These are phyloP conservation scores for Filosporella fistucella DNA, from an alignment of 495 filamentous ascomycete genomes.

Conservation along the genomic window DNA sequence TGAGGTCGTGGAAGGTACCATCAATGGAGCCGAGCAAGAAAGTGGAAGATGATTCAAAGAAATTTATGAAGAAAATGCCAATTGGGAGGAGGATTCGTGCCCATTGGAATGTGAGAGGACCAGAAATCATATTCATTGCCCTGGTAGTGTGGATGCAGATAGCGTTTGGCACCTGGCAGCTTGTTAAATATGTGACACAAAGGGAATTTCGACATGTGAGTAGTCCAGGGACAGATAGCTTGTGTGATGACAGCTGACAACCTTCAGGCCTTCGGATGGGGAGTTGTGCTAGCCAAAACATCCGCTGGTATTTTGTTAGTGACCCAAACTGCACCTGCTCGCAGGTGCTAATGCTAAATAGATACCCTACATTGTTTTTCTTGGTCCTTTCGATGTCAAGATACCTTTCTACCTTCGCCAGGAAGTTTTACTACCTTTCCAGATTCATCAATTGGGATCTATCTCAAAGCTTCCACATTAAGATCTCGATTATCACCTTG, in stretches of 20 bases:
- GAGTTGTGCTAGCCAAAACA: conserved; percentile 32
- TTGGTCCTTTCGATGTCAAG: conserved; percentile 33
- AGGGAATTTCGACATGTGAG: too few relatives aligned
- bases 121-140: conserved; percentile 26
- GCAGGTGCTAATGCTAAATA: too few relatives aligned
- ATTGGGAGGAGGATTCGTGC: conserved; percentile 23
- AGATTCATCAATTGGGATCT: conserved; percentile 37
- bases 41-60: conserved; percentile 19
- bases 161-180: conserved; percentile 33
- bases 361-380: conserved; percentile 37
- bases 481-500: conserved; percentile 28
- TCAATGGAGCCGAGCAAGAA: conserved; percentile 24
- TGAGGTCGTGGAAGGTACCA: conserved; percentile 31
- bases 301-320: conserved; percentile 32
- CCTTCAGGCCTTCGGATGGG: conserved; percentile 30
- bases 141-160: conserved; percentile 29
- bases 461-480: conserved; percentile 33
- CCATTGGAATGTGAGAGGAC: conserved; percentile 30
- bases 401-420: conserved; percentile 29
- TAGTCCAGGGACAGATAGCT: neutral
- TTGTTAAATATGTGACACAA: conserved; percentile 32
- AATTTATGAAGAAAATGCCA: conserved; percentile 22
- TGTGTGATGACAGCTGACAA: neutral
- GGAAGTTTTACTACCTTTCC: conserved; percentile 27
- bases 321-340: too few relatives aligned